Percentiles rank a stretch among this genome's conserved stretches.
phyloP scores from a whole-genome alignment of 2,329 filamentous ascomycete genomes.

The Magnaporthiopsis rhizophila region DNA sequence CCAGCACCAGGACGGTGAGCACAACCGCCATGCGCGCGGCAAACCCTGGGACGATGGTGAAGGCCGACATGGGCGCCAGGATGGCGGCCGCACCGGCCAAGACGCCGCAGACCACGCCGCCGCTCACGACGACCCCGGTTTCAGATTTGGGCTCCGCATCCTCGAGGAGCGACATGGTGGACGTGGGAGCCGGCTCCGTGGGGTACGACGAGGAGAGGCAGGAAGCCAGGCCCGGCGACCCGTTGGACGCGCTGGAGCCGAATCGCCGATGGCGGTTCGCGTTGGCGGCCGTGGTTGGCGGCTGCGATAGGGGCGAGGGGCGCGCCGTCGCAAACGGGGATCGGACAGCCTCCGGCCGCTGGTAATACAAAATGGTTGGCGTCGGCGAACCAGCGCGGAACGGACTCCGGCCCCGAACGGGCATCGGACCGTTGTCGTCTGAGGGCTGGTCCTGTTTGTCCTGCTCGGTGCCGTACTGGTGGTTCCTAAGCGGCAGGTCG shows the following conservation, averaged over 20 bases:
- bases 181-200: not conserved
- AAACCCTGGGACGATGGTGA: constrained; percentile 48
- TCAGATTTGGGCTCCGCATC: not conserved
- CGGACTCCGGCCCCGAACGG: not conserved
- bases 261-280: not conserved
- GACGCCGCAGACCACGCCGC: constrained; percentile 17
- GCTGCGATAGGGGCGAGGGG: not conserved
- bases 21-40: constrained; percentile 50
- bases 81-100: constrained; percentile 43
- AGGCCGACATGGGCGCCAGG: constrained; percentile 49
- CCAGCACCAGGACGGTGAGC: constrained; percentile 39
- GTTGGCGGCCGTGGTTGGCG: not conserved
- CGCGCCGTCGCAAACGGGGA: not conserved
- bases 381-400: not conserved
- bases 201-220: not conserved
- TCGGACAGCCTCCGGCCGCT: not conserved
- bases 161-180: not conserved
- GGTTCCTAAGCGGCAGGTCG: not conserved
- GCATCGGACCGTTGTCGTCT: not conserved
- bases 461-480: not conserved
- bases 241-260: not conserved
- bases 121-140: not conserved
- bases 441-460: not conserved
- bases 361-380: not conserved
- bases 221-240: not conserved